Evolutionary conservation across 257 asterid species (phyloP).

Genomic region (Salvia miltiorrhiza): DNA sequence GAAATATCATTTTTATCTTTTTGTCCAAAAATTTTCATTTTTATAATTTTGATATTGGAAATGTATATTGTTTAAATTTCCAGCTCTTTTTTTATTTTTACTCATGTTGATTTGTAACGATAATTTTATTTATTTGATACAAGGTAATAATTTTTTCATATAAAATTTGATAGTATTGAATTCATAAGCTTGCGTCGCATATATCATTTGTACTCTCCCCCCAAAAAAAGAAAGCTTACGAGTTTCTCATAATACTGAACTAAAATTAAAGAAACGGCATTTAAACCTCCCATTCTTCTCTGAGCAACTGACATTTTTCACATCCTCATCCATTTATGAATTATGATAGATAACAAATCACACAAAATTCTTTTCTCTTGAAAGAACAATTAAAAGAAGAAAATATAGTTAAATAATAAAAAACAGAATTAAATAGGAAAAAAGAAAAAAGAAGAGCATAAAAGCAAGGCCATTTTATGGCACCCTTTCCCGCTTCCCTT

Average conservation of each 20-base stretch:
- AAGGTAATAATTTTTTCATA: no score
- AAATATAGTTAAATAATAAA: background rate
- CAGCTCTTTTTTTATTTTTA: no score
- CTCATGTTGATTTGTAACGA: no score
- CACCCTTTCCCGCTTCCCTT: constrained; percentile 29
- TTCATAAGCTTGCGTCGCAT: no score
- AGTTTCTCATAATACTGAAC: background rate
- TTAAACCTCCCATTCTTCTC: background rate
- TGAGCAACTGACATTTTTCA: constrained; percentile 22
- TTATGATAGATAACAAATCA: no score
- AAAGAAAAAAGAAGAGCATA: constrained; percentile 13
- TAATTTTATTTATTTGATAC: no score
- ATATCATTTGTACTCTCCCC: background rate
- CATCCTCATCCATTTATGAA: constrained; percentile 7
- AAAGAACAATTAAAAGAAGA: background rate
- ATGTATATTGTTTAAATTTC: no score
- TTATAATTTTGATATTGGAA: no score
- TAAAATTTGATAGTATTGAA: no score
- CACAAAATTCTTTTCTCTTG: background rate
- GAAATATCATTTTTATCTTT: no score
- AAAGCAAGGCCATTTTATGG: constrained; percentile 24
- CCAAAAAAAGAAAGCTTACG: background rate
- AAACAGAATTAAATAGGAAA: no score
- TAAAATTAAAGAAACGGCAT: background rate
- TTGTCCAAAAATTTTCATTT: no score